phyloP scores from a whole-genome alignment of 495 filamentous ascomycete genomes.

The Articulospora tetracladia region DNA sequence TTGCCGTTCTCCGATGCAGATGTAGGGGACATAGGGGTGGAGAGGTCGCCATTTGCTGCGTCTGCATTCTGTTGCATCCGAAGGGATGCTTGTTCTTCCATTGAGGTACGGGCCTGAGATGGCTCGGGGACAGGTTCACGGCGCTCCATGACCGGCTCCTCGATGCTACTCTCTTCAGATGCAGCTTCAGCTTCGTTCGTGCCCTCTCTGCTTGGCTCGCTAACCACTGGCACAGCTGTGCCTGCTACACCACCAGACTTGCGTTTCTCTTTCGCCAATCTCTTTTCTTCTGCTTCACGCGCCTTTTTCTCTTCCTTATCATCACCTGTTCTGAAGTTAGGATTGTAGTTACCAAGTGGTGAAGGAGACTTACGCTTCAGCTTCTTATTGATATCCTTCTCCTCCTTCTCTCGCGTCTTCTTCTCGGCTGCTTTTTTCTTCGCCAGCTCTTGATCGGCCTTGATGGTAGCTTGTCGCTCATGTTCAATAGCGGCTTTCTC shows the following conservation, averaged over 20 bases:
- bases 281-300: constrained; percentile 48
- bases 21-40: constrained; percentile 11
- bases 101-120: constrained; percentile 20
- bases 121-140: constrained; percentile 7
- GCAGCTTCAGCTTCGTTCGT: background rate
- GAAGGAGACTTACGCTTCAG: constrained; percentile 20
- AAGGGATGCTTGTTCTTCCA: constrained; percentile 19
- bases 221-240: background rate
- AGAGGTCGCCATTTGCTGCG: constrained; percentile 21
- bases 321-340: constrained; percentile 28
- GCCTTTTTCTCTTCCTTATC: constrained; percentile 47
- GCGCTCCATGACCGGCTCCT: constrained; percentile 1
- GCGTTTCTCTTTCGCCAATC: constrained; percentile 19
- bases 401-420: constrained; percentile 31
- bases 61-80: constrained; percentile 26
- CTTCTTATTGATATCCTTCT: constrained; percentile 23
- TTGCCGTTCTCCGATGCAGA: constrained; percentile 25
- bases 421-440: constrained; percentile 42
- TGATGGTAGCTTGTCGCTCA: constrained; percentile 51
- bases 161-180: background rate
- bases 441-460: constrained; percentile 42
- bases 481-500: constrained; percentile 66
- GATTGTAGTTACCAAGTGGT: background rate
- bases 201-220: background rate
- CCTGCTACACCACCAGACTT: constrained; percentile 11